Evolutionary conservation across 2,329 filamentous ascomycete species (phyloP), one percentile per base, ranked within the genome.

Genomic region (Alternaria burnsii): DNA sequence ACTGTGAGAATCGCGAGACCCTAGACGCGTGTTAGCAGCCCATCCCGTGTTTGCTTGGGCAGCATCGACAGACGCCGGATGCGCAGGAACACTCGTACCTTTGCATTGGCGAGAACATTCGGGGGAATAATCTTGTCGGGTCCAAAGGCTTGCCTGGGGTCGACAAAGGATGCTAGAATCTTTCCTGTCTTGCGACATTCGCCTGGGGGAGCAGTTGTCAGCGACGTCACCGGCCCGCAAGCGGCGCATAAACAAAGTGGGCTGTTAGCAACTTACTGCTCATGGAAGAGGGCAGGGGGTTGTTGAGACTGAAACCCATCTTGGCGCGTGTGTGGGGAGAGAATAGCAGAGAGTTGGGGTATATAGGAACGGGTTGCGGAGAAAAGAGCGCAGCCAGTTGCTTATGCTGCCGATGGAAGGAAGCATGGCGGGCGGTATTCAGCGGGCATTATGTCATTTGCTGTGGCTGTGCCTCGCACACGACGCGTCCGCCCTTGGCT

Each of bases 71-170:
- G 26, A 20, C 22, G 26, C 44, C 44, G 46, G 54, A 51, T 43
- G 52, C 38, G 44, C 57, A 20, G n/a, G 34, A 42, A 22, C 11
- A 8, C 6, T 52, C 68, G 42, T 81, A 93, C 91, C 88, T 99
- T 97, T 73, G 95, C 95, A 79, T 92, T 92, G 67, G 91, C 91
- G 71, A 99, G 89, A 71, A 99, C 87, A 53, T 90, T 87, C 8
- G 94, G 94, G 51, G 95, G 95, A 71, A 99, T 99, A 77, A 99
- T 89, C 81, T 98, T 98, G 80, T 98, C 95, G 57, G 95, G 94
- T 6, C 94, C 93, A 79, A 98, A 97, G 20, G 94, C 83, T 83
- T 98, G 94, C 76, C 89, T 88, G 20, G 95, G 95, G 77, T 98
- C 95, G 77, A 98, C 87, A 78, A 99, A 99, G 12, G 94, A 97